A percentile compares a stretch with the other conserved stretches of the same genome.
Conservation (phyloP, 805 yeast genomes). For the Ogataea parapolymorpha region DNA sequence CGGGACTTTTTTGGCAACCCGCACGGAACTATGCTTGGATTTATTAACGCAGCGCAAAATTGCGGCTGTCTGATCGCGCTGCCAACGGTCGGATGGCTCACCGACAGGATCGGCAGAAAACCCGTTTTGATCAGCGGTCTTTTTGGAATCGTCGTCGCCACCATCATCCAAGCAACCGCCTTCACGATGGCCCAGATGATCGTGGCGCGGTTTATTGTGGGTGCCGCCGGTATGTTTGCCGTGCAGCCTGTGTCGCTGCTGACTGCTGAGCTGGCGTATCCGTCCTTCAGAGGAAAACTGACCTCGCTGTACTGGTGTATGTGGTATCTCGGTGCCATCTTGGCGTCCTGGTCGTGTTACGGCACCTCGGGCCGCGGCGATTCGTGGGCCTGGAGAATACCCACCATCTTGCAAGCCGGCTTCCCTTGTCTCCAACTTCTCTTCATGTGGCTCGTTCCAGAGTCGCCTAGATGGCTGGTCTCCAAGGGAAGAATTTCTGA, state of each 20-base stretch:
- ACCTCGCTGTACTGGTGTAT: conserved; percentile 48
- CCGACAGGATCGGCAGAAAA: conserved; percentile 55
- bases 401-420: conserved; percentile 48
- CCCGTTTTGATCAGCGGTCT: conserved; percentile 52
- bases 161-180: conserved; percentile 50
- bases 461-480: conserved; percentile 42
- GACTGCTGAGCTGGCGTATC: conserved; percentile 49
- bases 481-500: conserved; percentile 35
- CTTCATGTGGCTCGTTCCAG: conserved; percentile 39
- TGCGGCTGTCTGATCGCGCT: conserved; percentile 37
- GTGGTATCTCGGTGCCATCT: conserved; percentile 44
- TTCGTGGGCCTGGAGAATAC: conserved; percentile 52
- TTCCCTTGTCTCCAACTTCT: conserved; percentile 42
- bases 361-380: conserved; percentile 34
- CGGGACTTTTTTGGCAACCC: conserved; percentile 32
- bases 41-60: conserved; percentile 35
- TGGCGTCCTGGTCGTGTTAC: conserved; percentile 46
- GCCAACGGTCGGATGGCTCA: conserved; percentile 35
- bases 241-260: conserved; percentile 45
- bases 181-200: conserved; percentile 33
- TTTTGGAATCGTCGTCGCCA: conserved; percentile 51
- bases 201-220: conserved; percentile 45
- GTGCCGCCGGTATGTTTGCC: conserved; percentile 43
- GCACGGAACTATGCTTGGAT: conserved; percentile 33
- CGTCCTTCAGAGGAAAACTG: conserved; percentile 39